Evolutionary conservation across 108 stramenopile genomes (phyloP).

Genomic region (Pseudonitzschia pungens): DNA sequence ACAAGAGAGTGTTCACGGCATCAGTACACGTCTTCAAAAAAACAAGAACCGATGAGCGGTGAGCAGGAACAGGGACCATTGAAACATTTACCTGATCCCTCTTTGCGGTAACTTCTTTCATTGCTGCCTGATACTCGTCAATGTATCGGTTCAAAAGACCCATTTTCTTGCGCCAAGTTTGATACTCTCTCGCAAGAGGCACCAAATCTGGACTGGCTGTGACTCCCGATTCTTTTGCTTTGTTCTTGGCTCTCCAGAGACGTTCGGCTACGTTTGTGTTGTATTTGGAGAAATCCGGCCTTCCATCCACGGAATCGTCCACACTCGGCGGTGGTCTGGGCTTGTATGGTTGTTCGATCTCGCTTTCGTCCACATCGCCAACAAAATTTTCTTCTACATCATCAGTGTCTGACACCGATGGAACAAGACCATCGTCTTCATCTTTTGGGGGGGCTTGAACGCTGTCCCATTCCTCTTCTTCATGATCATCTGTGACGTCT

Average conservation of each 20-base stretch:
- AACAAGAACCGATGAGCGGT: not conserved
- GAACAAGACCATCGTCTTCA: not conserved
- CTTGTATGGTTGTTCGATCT: not conserved
- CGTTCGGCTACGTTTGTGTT: constrained; percentile 13
- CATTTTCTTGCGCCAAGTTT: constrained; percentile 25
- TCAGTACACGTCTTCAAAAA: not conserved
- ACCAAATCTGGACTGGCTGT: constrained; percentile 25
- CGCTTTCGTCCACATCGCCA: not conserved
- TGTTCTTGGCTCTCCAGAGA: constrained; percentile 13
- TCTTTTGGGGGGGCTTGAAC: not conserved
- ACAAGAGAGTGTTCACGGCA: not conserved
- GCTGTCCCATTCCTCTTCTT: constrained; percentile 1
- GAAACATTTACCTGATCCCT: constrained; percentile 16
- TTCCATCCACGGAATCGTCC: not conserved
- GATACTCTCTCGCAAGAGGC: constrained; percentile 15
- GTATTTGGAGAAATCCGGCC: constrained; percentile 10
- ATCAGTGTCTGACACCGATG: no score
- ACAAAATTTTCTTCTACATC: not conserved
- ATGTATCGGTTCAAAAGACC: constrained; percentile 15
- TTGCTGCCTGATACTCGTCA: constrained; percentile 21
- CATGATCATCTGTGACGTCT: not conserved
- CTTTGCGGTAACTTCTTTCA: constrained; percentile 12
- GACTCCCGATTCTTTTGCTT: constrained; percentile 2
- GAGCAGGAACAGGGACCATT: not conserved
- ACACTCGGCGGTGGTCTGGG: not conserved